These are phyloP conservation scores for Lepidium campestre DNA, from an alignment of 441 rosid species.

Conservation along the genomic window DNA sequence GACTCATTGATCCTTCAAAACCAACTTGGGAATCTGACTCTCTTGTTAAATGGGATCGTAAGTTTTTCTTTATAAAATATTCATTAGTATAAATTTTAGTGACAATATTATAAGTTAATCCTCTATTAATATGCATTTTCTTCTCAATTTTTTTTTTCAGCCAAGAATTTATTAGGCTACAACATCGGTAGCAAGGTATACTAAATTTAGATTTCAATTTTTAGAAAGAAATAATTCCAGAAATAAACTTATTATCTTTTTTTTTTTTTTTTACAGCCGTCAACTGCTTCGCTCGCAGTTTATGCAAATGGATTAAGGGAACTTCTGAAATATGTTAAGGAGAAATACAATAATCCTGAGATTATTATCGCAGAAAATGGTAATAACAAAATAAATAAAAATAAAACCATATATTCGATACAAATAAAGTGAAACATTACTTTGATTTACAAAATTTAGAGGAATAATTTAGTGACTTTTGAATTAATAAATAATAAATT, in stretches of 20 bases:
- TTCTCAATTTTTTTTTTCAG: slow-evolving; percentile 1
- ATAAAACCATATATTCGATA: background rate
- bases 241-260: background rate
- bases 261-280: background rate
- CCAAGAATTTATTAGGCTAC: slow-evolving; percentile 27
- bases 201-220: background rate
- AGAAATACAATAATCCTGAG: slow-evolving; percentile 1
- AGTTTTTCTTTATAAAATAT: background rate
- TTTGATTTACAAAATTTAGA: background rate
- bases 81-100: background rate
- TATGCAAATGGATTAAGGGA: slow-evolving; percentile 5
- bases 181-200: slow-evolving; percentile 16
- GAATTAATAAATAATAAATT: background rate
- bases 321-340: slow-evolving; percentile 11
- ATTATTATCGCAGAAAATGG: slow-evolving; percentile 13
- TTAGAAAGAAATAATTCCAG: background rate
- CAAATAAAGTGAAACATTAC: background rate
- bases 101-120: background rate
- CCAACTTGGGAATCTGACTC: slow-evolving; percentile 32
- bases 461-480: background rate
- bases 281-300: background rate
- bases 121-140: background rate
- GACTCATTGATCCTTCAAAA: slow-evolving; percentile 5
- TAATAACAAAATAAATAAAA: background rate
- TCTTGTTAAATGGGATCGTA: slow-evolving; percentile 20